These are phyloP conservation scores for Aspergillus eucalypticola DNA, from an alignment of 2,329 filamentous ascomycete species.

Conservation along the genomic window DNA sequence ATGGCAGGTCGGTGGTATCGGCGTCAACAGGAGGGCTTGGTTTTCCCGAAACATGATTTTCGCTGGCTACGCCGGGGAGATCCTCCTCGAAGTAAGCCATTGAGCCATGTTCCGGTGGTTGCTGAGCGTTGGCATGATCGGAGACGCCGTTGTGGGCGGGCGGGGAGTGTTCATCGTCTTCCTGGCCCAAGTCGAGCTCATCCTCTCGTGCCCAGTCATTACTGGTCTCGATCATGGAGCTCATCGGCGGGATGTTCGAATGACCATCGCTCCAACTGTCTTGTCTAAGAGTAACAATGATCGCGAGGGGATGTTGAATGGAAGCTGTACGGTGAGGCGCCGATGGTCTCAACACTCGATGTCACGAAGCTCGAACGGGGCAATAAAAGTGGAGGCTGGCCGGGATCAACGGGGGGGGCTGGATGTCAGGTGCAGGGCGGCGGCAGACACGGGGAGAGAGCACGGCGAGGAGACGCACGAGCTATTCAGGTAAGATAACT, in stretches of 20 bases:
- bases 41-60: conserved; percentile 26
- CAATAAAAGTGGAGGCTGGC: conserved; percentile 3
- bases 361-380: background rate
- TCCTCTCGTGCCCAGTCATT: conserved; percentile 62
- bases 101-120: conserved; percentile 21
- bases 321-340: background rate
- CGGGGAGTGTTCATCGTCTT: conserved; percentile 37
- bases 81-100: conserved; percentile 28
- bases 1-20: conserved; percentile 25
- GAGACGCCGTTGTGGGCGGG: conserved; percentile 30
- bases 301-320: background rate
- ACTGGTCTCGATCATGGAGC: conserved; percentile 65
- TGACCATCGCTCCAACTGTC: conserved; percentile 53
- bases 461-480: background rate
- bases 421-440: background rate
- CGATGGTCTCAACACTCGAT: background rate
- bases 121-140: conserved; percentile 21
- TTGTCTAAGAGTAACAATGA: background rate
- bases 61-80: conserved; percentile 27
- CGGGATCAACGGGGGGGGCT: background rate
- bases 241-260: conserved; percentile 61
- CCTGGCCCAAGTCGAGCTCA: conserved; percentile 49
- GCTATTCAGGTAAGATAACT: background rate
- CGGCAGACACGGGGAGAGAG: background rate
- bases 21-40: conserved; percentile 17